Base-by-base conservation (phyloP, 768 basidiomycete species). In the Termitomyces sp. region DNA sequence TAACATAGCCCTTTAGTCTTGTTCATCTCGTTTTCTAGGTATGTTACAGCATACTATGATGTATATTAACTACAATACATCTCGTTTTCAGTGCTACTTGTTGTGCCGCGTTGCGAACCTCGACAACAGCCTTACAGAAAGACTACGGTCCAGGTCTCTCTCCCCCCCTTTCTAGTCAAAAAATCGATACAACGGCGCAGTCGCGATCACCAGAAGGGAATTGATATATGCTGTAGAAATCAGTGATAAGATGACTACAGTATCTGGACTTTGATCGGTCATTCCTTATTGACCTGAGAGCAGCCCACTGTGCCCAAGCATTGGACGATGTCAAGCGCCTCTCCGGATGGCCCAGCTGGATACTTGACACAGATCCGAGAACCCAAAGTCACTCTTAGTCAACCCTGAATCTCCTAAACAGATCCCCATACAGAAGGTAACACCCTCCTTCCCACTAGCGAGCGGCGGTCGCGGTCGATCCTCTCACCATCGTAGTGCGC, bases 381-480 rank as follows among this genome's bases (percentile, higher is more conserved):
- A 37, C 11, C 39, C 21, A 16, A 19, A 27, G 27, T 45, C 27
- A 51, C 51, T 9, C 12, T 48, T 56, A 17, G 37, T 4, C 40
- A 34, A n/a, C 21, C 10, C 52, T 8, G 9, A 17, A 34, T 40
- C 34, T 43, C 37, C 27, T 45, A 76, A 74, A 73, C 67, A 47
- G 74, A 76, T 46, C 70, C 72, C 25, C 68, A 76, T 58, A 75
- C 74, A 1, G 62, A 68, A 19, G 74, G 75, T 57, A 68, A 72
- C 56, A 73, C 69, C 1, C 68, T 77, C 11, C 64, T 75, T 7
- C 74, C 75, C 9, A 75, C 72, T 2, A 65, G 56, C 21, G 66
- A 71, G 47, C 76, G 75, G 73, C 69, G 67, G 57, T 76, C 25
- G 75, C 74, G 14, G 74, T 77, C 51, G 74, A 77, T 53, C 73